Base-by-base conservation (phyloP, 2,329 filamentous ascomycete genomes). In the Coniella lustricola region DNA sequence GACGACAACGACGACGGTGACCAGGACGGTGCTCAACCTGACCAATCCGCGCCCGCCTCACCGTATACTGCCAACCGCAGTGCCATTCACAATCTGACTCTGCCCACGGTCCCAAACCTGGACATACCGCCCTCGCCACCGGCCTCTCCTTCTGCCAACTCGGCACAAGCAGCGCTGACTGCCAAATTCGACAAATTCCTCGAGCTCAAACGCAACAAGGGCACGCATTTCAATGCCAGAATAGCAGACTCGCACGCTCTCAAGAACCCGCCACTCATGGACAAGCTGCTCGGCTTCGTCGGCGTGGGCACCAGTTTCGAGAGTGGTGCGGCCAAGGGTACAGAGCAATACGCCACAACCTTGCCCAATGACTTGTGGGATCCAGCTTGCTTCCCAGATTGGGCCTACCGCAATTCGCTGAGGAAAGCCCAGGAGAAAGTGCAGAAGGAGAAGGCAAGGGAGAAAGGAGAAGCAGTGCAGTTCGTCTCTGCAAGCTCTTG, bases 171-270 rank as follows among this genome's bases (percentile, higher is more conserved):
- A 5, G 58, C 60, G 1, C 66, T 81, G 12, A 82, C 76, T 44
- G 74, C 77, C 56, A 90, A 88, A 58, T 84, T 91, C 57, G 75
- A 80, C 54, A 79, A 81, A 51, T 91, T 93, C 56, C 75, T 91
- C 0, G 73, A 79, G 39, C 74, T 91, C n/a, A 93, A 93, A 68
- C 59, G 61, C 33, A 81, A 79, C 59, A 79, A 84, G 54, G 83
- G 83, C 4, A 73, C 82, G 14, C 87, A 93, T 65, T 91, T 91
- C 72, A 90, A 93, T 63, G 73, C 81, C 57, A 82, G 85, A 53
- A 70, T 93, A 8, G 78, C 84, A 32, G 74, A 75, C 49, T 85
- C 83, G 0, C 67, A 77, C 1, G 79, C 84, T 7, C 69, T 90
- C 50, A 77, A 79, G 44, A 91, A 91, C 60, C 87, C 87, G 2